Evolutionary conservation across 495 filamentous ascomycete genomes (phyloP).

Genomic region (Daldinia loculata): DNA sequence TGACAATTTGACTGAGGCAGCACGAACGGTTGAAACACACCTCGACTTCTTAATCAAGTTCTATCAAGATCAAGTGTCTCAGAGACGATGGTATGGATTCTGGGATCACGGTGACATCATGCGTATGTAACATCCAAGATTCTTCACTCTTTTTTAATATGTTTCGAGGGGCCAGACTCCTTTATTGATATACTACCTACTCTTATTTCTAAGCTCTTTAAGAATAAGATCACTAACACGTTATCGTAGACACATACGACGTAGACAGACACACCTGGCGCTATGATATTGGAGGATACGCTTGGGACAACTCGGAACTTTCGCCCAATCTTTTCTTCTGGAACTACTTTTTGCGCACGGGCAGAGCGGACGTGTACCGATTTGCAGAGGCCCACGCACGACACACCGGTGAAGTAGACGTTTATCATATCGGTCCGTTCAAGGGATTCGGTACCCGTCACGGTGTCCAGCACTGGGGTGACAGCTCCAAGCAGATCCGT

Average conservation of each 20-base stretch:
- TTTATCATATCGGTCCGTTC: constrained; percentile 58
- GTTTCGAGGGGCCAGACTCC: background rate
- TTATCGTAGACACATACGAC: constrained; percentile 54
- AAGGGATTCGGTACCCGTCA: constrained; percentile 62
- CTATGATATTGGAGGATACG: constrained; percentile 62
- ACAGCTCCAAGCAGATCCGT: constrained; percentile 61
- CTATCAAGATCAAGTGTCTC: constrained; percentile 56
- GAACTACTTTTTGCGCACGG: constrained; percentile 61
- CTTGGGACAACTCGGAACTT: constrained; percentile 65
- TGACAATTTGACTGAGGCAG: constrained; percentile 19
- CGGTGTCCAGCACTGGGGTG: constrained; percentile 60
- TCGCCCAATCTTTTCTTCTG: constrained; percentile 62
- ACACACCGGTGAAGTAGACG: constrained; percentile 61
- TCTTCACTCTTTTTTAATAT: background rate
- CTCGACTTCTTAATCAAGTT: constrained; percentile 57
- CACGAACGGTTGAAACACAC: constrained; percentile 48
- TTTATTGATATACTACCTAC: background rate
- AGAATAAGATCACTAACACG: background rate
- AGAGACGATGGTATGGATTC: constrained; percentile 62
- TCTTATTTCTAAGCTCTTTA: no score
- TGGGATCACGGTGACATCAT: constrained; percentile 61
- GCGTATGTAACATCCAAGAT: constrained; percentile 27
- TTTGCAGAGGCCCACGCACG: constrained; percentile 59
- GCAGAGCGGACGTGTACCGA: constrained; percentile 55
- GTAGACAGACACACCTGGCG: constrained; percentile 59